These are phyloP conservation scores for Allomyces macrogynus DNA, from an alignment of 192 early-diverging fungal species.

Conservation along the genomic window DNA sequence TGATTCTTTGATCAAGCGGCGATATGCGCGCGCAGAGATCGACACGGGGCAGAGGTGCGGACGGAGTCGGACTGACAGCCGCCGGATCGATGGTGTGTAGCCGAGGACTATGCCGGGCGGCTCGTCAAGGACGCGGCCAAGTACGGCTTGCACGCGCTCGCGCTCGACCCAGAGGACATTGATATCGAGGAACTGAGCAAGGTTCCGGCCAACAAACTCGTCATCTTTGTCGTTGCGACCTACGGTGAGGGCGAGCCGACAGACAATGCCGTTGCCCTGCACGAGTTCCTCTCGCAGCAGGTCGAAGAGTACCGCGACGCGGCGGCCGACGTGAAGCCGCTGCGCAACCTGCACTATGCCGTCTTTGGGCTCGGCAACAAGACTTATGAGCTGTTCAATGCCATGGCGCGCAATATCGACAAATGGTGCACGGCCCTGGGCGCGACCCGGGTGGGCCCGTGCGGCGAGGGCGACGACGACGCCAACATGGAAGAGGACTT, in stretches of 20 bases:
- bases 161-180: conserved; percentile 76
- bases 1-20: not conserved
- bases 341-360: conserved; percentile 35
- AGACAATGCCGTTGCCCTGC: conserved; percentile 89
- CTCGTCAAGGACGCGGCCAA: conserved; percentile 63
- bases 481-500: conserved; percentile 90
- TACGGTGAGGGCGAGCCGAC: conserved; percentile 97
- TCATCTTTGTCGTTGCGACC: conserved; percentile 86
- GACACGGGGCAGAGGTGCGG: not conserved
- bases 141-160: conserved; percentile 51
- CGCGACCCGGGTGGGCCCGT: conserved; percentile 45
- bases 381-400: conserved; percentile 82
- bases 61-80: not conserved
- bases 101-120: conserved; percentile 89
- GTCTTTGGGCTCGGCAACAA: conserved; percentile 74
- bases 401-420: conserved; percentile 51
- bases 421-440: conserved; percentile 46
- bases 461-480: conserved; percentile 96
- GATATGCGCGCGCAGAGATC: too few species aligned
- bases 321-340: conserved; percentile 23
- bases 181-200: conserved; percentile 65
- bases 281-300: conserved; percentile 59
- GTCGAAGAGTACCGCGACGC: conserved; percentile 32
- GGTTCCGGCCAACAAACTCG: conserved; percentile 35
- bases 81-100: conserved; percentile 8